Percentiles rank a stretch among this genome's conserved stretches.
phyloP scores from a whole-genome alignment of 192 early-diverging fungal species.

The Coemansia sp. region DNA sequence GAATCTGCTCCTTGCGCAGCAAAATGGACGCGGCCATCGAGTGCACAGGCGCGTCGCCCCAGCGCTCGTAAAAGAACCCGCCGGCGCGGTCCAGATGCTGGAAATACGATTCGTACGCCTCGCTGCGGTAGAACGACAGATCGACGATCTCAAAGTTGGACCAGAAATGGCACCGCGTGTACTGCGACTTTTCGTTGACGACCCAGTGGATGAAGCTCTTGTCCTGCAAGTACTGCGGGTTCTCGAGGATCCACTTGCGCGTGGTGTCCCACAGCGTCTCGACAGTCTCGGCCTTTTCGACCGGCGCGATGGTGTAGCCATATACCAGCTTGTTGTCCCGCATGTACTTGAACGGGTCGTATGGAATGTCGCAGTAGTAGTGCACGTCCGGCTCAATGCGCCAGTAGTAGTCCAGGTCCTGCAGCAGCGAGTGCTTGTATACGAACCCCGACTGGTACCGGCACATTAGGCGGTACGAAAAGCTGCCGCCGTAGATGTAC shows the following conservation, averaged over 20 bases:
- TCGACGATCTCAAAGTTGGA: conserved; percentile 75
- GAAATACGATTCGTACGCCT: conserved; percentile 59
- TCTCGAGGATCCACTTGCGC: conserved; percentile 50
- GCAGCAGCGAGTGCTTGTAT: conserved; percentile 59
- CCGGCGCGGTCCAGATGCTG: conserved; percentile 56
- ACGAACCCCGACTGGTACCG: conserved; percentile 65
- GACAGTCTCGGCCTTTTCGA: conserved; percentile 59
- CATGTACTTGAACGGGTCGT: conserved; percentile 74
- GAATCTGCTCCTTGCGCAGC: conserved; percentile 60
- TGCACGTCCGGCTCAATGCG: conserved; percentile 71
- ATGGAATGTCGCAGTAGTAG: conserved; percentile 69
- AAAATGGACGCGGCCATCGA: conserved; percentile 63
- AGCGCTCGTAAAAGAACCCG: conserved; percentile 68
- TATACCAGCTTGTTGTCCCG: conserved; percentile 64
- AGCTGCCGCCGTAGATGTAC: conserved; percentile 65
- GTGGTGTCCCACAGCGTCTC: conserved; percentile 62
- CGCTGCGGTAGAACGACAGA: conserved; percentile 56
- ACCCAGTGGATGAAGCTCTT: conserved; percentile 50
- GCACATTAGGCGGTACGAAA: conserved; percentile 75
- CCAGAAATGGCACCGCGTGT: conserved; percentile 77
- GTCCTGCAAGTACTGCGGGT: conserved; percentile 32
- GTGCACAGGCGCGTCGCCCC: conserved; percentile 67
- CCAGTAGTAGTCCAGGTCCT: conserved; percentile 71
- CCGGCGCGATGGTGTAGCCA: conserved; percentile 66
- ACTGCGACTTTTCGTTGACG: conserved; percentile 54